These are phyloP conservation scores for Amaranthus tricolor DNA, from an alignment of 179 eudicot genomes.

Conservation along the genomic window DNA sequence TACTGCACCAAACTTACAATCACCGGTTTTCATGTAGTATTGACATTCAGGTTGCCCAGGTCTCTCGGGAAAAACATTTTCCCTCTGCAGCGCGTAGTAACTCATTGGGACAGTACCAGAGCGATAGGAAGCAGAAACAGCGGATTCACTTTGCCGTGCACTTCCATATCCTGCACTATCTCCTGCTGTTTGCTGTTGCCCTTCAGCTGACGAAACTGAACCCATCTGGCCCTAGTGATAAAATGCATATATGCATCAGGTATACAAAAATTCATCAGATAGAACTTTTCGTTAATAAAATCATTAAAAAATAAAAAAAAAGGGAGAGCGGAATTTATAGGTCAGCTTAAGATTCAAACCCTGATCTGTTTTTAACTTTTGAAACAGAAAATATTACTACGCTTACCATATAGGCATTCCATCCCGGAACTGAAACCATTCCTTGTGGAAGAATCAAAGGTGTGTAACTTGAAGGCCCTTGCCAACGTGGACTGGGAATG, in stretches of 20 bases:
- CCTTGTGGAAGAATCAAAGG: slow-evolving; percentile 86
- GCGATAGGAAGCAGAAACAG: slow-evolving; percentile 51
- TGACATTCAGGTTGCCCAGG: slow-evolving; percentile 97
- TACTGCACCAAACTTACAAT: slow-evolving; percentile 96
- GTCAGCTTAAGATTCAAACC: too few species aligned
- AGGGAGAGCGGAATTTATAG: too few species aligned
- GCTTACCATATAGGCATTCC: slow-evolving; percentile 89
- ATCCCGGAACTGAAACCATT: slow-evolving; percentile 79
- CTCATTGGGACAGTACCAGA: slow-evolving; percentile 66
- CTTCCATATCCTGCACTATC: slow-evolving; percentile 48
- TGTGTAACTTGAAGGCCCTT: slow-evolving; percentile 82
- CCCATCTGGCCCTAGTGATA: slow-evolving; percentile 66
- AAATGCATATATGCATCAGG: neutral
- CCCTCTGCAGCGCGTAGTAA: slow-evolving; percentile 72
- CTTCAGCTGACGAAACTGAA: slow-evolving; percentile 63
- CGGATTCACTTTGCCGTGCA: slow-evolving; percentile 54
- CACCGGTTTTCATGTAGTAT: slow-evolving; percentile 97
- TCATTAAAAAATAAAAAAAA: too few species aligned
- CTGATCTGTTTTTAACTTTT: too few species aligned
- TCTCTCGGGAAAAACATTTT: slow-evolving; percentile 90
- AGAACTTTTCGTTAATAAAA: too few species aligned
- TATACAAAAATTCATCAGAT: neutral
- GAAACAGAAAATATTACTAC: neutral
- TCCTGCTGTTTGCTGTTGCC: slow-evolving; percentile 56
- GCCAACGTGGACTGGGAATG: slow-evolving; percentile 85